Percentiles rank a stretch among this genome's conserved stretches.
phyloP scores from a whole-genome alignment of 257 asterid species.

The Nicotiana undulata region DNA sequence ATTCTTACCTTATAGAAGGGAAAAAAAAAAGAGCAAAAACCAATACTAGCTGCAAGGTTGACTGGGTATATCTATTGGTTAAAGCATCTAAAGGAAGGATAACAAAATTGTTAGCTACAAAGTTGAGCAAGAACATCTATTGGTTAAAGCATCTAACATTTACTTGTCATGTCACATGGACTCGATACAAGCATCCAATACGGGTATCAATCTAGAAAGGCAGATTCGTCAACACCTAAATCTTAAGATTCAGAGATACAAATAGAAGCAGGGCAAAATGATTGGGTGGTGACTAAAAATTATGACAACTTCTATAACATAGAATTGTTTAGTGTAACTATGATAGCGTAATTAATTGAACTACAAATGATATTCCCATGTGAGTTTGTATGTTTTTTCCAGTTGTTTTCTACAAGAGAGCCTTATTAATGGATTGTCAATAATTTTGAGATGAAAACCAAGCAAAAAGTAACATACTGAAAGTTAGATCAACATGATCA shows the following conservation, averaged over 20 bases:
- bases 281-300: background rate
- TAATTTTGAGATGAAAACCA: background rate
- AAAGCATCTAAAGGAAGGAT: too few relatives aligned
- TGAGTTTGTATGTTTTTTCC: background rate
- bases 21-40: too few relatives aligned
- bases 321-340: background rate
- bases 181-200: background rate
- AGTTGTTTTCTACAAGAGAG: background rate
- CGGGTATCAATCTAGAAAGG: background rate
- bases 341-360: background rate
- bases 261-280: background rate
- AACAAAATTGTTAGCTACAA: too few relatives aligned
- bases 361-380: background rate
- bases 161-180: too few relatives aligned
- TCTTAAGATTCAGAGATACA: background rate
- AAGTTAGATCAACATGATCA: background rate
- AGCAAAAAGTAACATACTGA: background rate
- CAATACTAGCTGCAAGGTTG: too few relatives aligned
- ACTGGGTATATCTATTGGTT: too few relatives aligned
- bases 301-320: background rate
- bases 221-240: background rate
- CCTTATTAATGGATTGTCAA: background rate
- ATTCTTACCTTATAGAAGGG: too few relatives aligned
- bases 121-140: too few relatives aligned
- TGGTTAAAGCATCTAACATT: too few relatives aligned